A percentile compares a stretch with the other conserved stretches of the same genome.
Evolutionary conservation across 2,329 filamentous ascomycete genomes (phyloP).

Genomic region (Furcasterigmium furcatum): DNA sequence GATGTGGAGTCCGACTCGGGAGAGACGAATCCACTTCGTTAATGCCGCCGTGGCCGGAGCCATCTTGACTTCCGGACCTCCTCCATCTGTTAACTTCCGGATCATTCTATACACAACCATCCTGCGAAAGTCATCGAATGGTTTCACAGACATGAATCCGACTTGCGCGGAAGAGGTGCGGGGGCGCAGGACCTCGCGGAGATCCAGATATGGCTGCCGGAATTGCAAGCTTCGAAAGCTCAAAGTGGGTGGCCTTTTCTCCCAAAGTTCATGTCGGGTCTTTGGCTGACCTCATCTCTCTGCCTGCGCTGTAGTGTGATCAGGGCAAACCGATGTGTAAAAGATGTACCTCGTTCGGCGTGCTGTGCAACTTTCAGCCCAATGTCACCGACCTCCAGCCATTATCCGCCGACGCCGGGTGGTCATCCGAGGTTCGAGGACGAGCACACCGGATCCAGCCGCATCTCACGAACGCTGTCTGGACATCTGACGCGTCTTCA

Average conservation of each 20-base stretch:
- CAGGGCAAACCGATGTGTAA: constrained; percentile 40
- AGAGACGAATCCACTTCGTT: no score
- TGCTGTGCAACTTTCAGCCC: constrained; percentile 38
- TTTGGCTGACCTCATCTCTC: constrained; percentile 1
- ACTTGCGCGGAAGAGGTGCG: constrained; percentile 6
- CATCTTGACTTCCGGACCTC: no score
- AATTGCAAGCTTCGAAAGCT: constrained; percentile 49
- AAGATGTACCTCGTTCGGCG: constrained; percentile 36
- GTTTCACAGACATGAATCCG: constrained; percentile 3
- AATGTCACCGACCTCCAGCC: constrained; percentile 33
- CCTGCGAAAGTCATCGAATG: no score
- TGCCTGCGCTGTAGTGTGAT: constrained; percentile 34
- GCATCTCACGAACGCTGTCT: constrained; percentile 25
- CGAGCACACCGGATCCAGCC: constrained; percentile 16
- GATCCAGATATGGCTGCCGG: constrained; percentile 43
- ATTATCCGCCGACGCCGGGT: constrained; percentile 17
- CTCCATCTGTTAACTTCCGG: no score
- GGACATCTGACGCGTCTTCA: constrained; percentile 24
- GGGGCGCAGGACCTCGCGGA: constrained; percentile 12
- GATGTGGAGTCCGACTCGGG: neutral
- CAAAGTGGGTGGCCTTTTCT: constrained; percentile 31
- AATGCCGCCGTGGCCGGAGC: no score
- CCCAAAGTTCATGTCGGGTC: neutral
- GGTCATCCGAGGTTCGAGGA: constrained; percentile 10
- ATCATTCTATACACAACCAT: no score